Base-by-base conservation (phyloP, 495 filamentous ascomycete genomes). In the Hypomontagnella submonticulosa region DNA sequence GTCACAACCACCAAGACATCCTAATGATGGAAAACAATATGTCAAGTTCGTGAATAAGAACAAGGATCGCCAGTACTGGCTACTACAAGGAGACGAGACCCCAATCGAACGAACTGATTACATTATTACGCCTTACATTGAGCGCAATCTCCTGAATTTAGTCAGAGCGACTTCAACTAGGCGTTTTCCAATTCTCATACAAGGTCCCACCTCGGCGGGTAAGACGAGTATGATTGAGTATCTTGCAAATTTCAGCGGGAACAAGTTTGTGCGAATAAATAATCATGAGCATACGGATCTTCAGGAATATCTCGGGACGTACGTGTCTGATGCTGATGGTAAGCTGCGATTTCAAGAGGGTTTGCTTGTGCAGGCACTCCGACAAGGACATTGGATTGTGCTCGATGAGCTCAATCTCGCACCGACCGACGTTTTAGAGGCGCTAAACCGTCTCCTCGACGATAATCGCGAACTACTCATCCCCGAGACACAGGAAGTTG, bases 191-290 rank as follows among this genome's bases (percentile, higher is more conserved):
- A 90, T 99, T 41, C 80, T 99, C n/a, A 87, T 99, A 13, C 96
- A 99, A 72, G 96, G 96, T 4, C 96, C 96, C 18, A 99, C 96
- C 0, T 98, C 95, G 36, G 88, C 92, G 32, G 96, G 96, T 55
- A 99, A 99, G 76, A 99, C 96, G 0, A 97, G 93, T 73, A 97
- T 99, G 96, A 94, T 99, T 51, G 94, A 97, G 74, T 97, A 97
- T 73, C 84, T 99, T 27, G 96, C 96, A 4, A 95, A 95, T 73
- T 89, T 91, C 44, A 97, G 92, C 20, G 96, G 96, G 1, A 96
- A 99, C 70, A 93, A 92, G 70, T 98, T 97, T 66, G 92, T 99
- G 36, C 87, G 96, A 56, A 97, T 99, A 80, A 99, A 99, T 79
- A 99, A 99, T 69, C 96, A 99, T 73, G 96, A 99, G 67, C 94